Evolutionary conservation across 2,329 filamentous ascomycete genomes (phyloP).

Genomic region (Paradendryphiella salina): DNA sequence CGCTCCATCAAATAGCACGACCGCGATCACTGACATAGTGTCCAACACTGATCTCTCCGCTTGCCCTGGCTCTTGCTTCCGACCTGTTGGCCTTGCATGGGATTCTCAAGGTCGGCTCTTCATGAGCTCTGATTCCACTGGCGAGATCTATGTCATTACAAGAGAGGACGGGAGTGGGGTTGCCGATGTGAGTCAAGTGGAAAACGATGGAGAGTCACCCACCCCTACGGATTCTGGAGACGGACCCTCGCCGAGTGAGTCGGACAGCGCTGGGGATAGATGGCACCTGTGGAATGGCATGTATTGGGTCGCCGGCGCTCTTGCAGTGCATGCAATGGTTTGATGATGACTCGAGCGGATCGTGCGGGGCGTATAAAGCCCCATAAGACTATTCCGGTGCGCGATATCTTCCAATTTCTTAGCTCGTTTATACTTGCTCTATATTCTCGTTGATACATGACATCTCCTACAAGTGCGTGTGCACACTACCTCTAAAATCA

Average conservation of each 20-base stretch:
- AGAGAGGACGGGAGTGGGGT: constrained; percentile 38
- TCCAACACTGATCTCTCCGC: constrained; percentile 56
- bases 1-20: constrained; percentile 51
- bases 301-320: constrained; percentile 13
- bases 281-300: constrained; percentile 4
- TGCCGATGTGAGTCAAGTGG: constrained; percentile 26
- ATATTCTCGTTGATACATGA: too few species aligned
- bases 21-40: constrained; percentile 58
- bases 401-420: background rate
- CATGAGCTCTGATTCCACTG: constrained; percentile 65
- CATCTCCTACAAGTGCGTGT: too few species aligned
- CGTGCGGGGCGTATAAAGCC: too few species aligned
- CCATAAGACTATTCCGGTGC: background rate
- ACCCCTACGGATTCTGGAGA: constrained; percentile 13
- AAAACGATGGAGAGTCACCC: constrained; percentile 19
- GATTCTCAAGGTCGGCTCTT: constrained; percentile 60
- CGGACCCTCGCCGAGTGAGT: constrained; percentile 10
- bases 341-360: background rate
- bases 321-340: constrained; percentile 10
- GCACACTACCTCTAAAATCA: too few species aligned
- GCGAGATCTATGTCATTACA: constrained; percentile 64
- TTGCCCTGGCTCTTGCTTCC: constrained; percentile 64
- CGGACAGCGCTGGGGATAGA: background rate
- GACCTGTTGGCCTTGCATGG: constrained; percentile 63
- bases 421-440: background rate